phyloP scores from a whole-genome alignment of 2,329 filamentous ascomycete species.

The Colletotrichum falcatum region DNA sequence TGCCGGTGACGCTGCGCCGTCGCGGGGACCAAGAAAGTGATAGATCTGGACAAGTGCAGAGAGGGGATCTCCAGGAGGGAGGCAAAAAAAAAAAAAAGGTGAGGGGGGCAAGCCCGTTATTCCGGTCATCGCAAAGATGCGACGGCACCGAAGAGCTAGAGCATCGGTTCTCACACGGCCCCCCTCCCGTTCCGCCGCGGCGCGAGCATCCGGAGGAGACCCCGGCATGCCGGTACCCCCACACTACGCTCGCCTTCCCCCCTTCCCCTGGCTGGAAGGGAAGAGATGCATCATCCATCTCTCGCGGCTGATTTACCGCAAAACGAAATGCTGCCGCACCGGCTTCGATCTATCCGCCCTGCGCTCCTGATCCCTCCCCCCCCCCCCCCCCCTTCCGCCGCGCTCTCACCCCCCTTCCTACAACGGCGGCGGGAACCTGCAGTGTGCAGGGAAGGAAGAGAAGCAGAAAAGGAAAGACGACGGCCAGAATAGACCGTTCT shows the following conservation, averaged over 20 bases:
- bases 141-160: not conserved
- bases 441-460: not conserved
- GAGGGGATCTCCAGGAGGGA: not conserved
- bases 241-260: not conserved
- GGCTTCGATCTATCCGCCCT: slow-evolving; percentile 1
- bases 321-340: not conserved
- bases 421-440: not conserved
- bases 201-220: not conserved
- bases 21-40: not conserved
- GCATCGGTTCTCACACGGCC: not conserved
- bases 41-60: not conserved
- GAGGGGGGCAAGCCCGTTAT: not conserved
- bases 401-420: not conserved
- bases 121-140: not conserved
- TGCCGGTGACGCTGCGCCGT: not conserved
- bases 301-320: slow-evolving; percentile 7
- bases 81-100: not conserved
- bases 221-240: not conserved
- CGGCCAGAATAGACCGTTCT: not conserved
- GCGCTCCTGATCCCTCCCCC: not conserved
- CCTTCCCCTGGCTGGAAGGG: not conserved
- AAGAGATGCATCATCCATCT: not conserved
- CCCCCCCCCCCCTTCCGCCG: too few species aligned
- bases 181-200: not conserved
- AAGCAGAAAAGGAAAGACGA: not conserved